phyloP scores from a whole-genome alignment of 2,329 filamentous ascomycete genomes.

The Pseudocercospora musae region DNA sequence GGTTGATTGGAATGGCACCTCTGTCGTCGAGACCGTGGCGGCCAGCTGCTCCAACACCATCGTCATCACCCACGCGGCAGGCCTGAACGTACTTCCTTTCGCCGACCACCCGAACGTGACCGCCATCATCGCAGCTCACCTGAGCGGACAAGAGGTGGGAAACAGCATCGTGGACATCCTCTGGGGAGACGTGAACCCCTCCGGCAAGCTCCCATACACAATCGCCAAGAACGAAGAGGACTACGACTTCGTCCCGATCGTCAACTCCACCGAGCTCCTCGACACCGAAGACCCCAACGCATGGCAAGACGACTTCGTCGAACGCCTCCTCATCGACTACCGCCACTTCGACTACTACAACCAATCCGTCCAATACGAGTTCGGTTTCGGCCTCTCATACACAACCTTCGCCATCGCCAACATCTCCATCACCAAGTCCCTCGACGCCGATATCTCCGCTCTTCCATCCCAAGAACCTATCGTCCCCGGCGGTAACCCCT shows the following conservation, averaged over 20 bases:
- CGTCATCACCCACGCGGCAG: background rate
- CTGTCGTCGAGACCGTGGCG: conserved; percentile 12
- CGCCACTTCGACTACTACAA: conserved; percentile 48
- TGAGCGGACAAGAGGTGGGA: background rate
- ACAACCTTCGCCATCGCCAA: conserved; percentile 19
- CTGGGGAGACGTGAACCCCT: conserved; percentile 28
- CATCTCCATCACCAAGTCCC: background rate
- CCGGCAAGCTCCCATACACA: conserved; percentile 32
- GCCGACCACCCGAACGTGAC: background rate
- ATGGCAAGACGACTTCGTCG: conserved; percentile 51
- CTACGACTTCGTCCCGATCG: conserved; percentile 35
- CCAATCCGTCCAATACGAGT: conserved; percentile 32
- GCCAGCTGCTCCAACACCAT: background rate
- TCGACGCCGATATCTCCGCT: conserved; percentile 11
- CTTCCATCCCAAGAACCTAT: conserved; percentile 18
- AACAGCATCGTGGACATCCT: background rate
- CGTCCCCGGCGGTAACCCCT: conserved; percentile 26
- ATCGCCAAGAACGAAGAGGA: conserved; percentile 29
- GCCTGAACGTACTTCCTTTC: background rate
- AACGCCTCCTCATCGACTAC: conserved; percentile 55
- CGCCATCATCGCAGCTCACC: background rate
- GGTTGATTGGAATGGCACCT: conserved; percentile 44
- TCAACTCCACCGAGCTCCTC: conserved; percentile 38
- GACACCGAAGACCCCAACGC: conserved; percentile 37
- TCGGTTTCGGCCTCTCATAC: conserved; percentile 33